Base-by-base conservation (phyloP, 257 asterid species). In the Plantago major region DNA sequence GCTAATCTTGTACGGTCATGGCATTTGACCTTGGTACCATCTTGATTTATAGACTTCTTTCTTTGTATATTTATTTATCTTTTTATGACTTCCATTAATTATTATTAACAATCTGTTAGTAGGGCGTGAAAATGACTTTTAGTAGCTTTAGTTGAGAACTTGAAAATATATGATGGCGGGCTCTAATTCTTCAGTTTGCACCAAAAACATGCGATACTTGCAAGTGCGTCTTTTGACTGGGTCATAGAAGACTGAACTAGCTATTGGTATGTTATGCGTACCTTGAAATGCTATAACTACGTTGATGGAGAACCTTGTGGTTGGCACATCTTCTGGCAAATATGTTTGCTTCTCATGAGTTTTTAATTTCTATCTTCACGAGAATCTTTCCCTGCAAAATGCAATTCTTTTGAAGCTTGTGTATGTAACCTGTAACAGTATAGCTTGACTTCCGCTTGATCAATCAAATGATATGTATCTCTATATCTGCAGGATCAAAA, bases 1-100 rank as follows among this genome's bases (percentile, higher is more conserved):
- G 90, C 84, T 92, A 73, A 80, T 64, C 30, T 28, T 15, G 45
- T 62, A 48, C 52, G 15, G 46, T 38, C 55, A 38, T 62, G 55
- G 55, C 49, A 38, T 42, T 58, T 46, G 44, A 42, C 65, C 55
- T 26, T 26, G 82, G 78, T 77, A 67, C 48, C 11, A 8, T 67
- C 56, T 57, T 61, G 42, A 19, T 58, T 52, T 46, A 46, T 59
- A 52, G 22, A 19, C 49, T 58, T 58, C 38, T 57, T 33, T 15
- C 10, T 1, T 58, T 42, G n/a, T 48, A 17, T 48, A 48, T 10
- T 48, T 48, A 48, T 48, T 49, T 5, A 7, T 49, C 22, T 49
- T 49, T 52, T 53, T 53, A 4, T n/a, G 33, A 7, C 38, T 10
- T 19, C 40, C 6, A 3, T 33, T 33, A 33, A 7, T 2, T 4